Conservation (phyloP, 345 rosid species). For the Schrenkiella parvula region DNA sequence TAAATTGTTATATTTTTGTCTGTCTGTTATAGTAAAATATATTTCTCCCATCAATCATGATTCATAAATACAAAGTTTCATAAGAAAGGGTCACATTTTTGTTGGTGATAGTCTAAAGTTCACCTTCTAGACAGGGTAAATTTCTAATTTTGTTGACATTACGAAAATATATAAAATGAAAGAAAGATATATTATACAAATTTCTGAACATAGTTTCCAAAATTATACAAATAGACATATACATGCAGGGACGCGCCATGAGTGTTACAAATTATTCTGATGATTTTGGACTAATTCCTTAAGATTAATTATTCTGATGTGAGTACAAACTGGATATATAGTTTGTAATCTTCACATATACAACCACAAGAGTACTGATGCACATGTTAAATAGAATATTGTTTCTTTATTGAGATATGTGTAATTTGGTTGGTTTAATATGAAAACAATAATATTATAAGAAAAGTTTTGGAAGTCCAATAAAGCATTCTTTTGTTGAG, state of each 20-base stretch:
- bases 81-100: too few species aligned
- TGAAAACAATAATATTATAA: not conserved
- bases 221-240: not conserved
- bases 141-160: too few species aligned
- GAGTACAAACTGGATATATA: not conserved
- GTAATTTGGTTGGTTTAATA: not conserved
- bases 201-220: not conserved
- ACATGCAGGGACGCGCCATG: slow-evolving; percentile 1
- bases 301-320: not conserved
- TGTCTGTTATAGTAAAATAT: too few species aligned
- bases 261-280: too few species aligned
- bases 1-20: not conserved
- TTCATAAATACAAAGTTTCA: too few species aligned
- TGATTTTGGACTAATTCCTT: slow-evolving; percentile 1
- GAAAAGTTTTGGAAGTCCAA: slow-evolving; percentile 2
- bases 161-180: too few species aligned
- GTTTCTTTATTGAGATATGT: not conserved
- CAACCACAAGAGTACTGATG: not conserved
- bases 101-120: too few species aligned
- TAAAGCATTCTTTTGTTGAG: slow-evolving; percentile 4
- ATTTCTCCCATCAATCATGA: too few species aligned
- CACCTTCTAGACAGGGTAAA: too few species aligned
- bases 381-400: slow-evolving; percentile 10
- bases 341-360: slow-evolving; percentile 3
- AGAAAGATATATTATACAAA: too few species aligned